Percentiles rank a stretch among this genome's conserved stretches.
Evolutionary conservation across 2,329 filamentous ascomycete genomes (phyloP).

Genomic region (Lojkania enalia): DNA sequence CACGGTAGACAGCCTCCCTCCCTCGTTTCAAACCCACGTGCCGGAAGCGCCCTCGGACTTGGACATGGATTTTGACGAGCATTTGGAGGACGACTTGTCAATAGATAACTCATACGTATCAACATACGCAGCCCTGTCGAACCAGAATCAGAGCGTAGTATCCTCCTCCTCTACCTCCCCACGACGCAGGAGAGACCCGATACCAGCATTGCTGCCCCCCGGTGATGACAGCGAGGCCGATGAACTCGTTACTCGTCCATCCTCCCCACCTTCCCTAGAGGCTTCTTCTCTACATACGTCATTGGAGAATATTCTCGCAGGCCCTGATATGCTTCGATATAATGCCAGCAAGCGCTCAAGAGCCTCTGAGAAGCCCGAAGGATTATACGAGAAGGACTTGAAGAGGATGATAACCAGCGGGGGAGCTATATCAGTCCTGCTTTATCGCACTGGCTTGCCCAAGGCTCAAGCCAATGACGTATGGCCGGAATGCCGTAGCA

Average conservation of each 20-base stretch:
- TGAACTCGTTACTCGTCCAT: too few relatives aligned
- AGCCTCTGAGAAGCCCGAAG: slow-evolving; percentile 25
- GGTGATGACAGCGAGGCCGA: too few relatives aligned
- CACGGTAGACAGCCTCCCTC: background rate
- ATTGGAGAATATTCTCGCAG: background rate
- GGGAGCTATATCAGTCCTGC: slow-evolving; percentile 29
- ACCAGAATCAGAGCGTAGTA: too few relatives aligned
- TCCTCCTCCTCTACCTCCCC: too few relatives aligned
- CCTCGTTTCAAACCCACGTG: background rate
- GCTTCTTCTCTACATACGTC: background rate
- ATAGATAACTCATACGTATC: too few relatives aligned
- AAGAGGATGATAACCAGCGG: slow-evolving; percentile 16
- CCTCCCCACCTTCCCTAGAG: background rate
- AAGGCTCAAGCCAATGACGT: slow-evolving; percentile 38
- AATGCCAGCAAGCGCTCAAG: slow-evolving; percentile 20
- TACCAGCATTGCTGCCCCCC: too few relatives aligned
- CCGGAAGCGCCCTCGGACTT: too few relatives aligned
- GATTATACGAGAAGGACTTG: slow-evolving; percentile 16
- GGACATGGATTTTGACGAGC: too few relatives aligned
- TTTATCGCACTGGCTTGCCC: slow-evolving; percentile 22
- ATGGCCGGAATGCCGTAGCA: slow-evolving; percentile 40
- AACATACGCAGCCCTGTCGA: too few relatives aligned
- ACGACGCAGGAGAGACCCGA: too few relatives aligned
- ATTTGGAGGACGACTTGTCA: too few relatives aligned
- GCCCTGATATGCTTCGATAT: background rate